These are phyloP conservation scores for Mortierella sp. DNA, from an alignment of 371 early-diverging fungal species.

Conservation along the genomic window DNA sequence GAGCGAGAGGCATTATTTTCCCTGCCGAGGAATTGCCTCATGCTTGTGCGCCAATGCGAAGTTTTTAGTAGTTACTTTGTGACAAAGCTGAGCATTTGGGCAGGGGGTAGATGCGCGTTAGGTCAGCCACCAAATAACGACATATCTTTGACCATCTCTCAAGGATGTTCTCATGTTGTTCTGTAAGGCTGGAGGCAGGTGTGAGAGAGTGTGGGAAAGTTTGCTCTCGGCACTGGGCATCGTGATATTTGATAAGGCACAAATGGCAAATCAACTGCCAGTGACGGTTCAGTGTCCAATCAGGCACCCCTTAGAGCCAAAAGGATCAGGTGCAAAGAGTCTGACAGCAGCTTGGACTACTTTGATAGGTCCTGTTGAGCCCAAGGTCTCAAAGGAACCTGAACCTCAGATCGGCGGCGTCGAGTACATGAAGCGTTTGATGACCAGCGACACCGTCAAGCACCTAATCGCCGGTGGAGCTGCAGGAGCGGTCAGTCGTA, in stretches of 20 bases:
- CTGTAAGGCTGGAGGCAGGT: background rate
- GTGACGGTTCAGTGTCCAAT: background rate
- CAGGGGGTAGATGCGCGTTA: background rate
- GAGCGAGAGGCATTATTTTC: background rate
- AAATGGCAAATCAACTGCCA: background rate
- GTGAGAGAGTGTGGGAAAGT: background rate
- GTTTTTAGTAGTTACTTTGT: background rate
- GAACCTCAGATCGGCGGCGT: background rate
- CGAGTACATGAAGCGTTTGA: slow-evolving; percentile 20
- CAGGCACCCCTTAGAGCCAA: background rate
- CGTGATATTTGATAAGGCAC: too few species aligned
- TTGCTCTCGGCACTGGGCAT: too few species aligned
- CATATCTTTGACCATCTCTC: background rate
- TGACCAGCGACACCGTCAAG: slow-evolving; percentile 72
- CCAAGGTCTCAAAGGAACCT: background rate
- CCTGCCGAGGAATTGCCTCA: background rate
- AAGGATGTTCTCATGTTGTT: background rate
- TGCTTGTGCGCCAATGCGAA: slow-evolving; percentile 2
- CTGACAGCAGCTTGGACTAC: background rate
- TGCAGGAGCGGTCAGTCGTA: slow-evolving; percentile 94
- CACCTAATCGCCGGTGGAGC: slow-evolving; percentile 92
- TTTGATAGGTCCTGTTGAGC: background rate
- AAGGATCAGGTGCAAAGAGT: background rate
- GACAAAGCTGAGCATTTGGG: background rate
- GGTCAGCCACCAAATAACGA: slow-evolving; percentile 1